Percentiles rank a stretch among this genome's conserved stretches.
Evolutionary conservation across 2,329 filamentous ascomycete species (phyloP).

Genomic region (Hymenoscyphus albidus): DNA sequence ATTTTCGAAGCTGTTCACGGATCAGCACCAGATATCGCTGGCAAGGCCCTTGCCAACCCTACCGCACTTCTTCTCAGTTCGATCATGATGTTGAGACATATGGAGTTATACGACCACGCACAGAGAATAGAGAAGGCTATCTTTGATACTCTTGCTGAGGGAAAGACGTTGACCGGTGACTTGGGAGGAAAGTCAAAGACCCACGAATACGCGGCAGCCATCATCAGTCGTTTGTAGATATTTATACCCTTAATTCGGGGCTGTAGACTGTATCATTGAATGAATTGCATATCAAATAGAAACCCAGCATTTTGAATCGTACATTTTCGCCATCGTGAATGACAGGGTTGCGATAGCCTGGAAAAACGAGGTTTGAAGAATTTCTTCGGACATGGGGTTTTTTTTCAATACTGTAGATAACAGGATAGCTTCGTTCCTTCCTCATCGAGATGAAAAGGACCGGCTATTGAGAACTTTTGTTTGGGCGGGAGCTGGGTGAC

Average conservation of each 20-base stretch:
- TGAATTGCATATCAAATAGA: slow-evolving; percentile 23
- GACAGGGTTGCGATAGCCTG: too few species aligned
- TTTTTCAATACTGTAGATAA: too few species aligned
- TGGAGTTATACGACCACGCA: slow-evolving; percentile 84
- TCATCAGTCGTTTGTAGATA: slow-evolving; percentile 57
- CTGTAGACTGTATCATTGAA: slow-evolving; percentile 35
- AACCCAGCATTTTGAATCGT: neutral
- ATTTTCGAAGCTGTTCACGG: slow-evolving; percentile 99
- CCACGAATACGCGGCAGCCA: slow-evolving; percentile 85
- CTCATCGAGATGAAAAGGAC: too few species aligned
- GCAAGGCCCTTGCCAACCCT: slow-evolving; percentile 94
- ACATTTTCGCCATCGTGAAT: too few species aligned
- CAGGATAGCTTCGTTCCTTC: too few species aligned
- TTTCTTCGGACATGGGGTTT: too few species aligned
- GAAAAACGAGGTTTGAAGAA: too few species aligned
- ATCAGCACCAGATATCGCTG: slow-evolving; percentile 92
- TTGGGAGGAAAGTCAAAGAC: slow-evolving; percentile 96
- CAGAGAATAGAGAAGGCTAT: slow-evolving; percentile 88
- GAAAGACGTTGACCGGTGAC: slow-evolving; percentile 94
- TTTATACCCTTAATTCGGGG: slow-evolving; percentile 23
- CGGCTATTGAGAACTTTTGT: too few species aligned
- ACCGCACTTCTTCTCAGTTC: slow-evolving; percentile 91
- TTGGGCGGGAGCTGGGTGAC: too few species aligned
- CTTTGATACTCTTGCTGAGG: slow-evolving; percentile 92
- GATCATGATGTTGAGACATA: slow-evolving; percentile 99